Conservation (phyloP, 345 rosid genomes). For the Citrus reticulata region DNA sequence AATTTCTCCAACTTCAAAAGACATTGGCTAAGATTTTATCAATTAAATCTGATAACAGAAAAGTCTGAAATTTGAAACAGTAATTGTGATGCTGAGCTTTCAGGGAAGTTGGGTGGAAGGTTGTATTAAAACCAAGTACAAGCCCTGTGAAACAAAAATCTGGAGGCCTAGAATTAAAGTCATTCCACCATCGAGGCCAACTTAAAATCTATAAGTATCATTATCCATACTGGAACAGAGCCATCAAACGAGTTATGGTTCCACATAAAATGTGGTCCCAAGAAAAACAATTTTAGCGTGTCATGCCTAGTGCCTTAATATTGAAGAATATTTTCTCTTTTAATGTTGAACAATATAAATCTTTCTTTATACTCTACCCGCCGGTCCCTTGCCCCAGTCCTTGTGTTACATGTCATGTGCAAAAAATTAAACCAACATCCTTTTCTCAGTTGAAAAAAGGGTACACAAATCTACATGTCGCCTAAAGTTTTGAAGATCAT, state of each 20-base stretch:
- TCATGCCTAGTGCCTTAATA: neutral
- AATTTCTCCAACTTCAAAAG: neutral
- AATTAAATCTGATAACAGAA: neutral
- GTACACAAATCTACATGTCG: neutral
- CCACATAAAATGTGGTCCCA: conserved; percentile 1
- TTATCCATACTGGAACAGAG: neutral
- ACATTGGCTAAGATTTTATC: neutral
- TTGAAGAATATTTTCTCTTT: neutral
- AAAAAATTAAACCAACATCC: neutral
- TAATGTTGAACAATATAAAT: neutral
- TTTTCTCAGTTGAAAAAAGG: neutral
- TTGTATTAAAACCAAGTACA: neutral
- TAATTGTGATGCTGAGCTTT: neutral
- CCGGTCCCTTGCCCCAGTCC: neutral
- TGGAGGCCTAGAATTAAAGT: neutral
- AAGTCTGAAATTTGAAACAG: neutral
- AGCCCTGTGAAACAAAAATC: neutral
- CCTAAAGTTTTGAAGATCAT: neutral
- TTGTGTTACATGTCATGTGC: neutral
- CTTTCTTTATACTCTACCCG: neutral
- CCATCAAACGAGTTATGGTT: neutral
- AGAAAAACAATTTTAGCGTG: neutral
- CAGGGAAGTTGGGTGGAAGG: neutral
- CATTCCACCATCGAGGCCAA: neutral
- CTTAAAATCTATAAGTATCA: neutral